Conservation (phyloP, 495 filamentous ascomycete genomes). For the Trichoderma virens region DNA sequence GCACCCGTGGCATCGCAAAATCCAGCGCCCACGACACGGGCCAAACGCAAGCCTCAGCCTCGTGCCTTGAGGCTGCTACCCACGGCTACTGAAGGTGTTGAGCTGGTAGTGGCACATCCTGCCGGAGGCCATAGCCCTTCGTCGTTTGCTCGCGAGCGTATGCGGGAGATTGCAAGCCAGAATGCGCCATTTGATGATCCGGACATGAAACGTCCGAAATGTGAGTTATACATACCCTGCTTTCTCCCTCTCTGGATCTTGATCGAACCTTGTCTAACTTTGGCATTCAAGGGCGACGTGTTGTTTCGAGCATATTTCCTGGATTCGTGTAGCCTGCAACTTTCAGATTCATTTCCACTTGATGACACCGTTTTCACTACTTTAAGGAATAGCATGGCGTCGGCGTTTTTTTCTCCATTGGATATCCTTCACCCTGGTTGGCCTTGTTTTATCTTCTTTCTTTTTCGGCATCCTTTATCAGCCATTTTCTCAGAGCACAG, state of each 20-base stretch:
- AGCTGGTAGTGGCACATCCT: neutral
- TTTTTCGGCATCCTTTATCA: neutral
- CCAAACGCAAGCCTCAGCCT: slow-evolving; percentile 9
- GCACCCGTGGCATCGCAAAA: neutral
- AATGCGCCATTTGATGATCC: slow-evolving; percentile 12
- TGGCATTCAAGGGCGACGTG: slow-evolving; percentile 5
- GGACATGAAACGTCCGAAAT: slow-evolving; percentile 6
- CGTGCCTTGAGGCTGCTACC: slow-evolving; percentile 5
- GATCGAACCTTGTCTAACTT: neutral
- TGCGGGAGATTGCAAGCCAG: slow-evolving; percentile 24
- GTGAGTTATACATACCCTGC: neutral
- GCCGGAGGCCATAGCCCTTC: slow-evolving; percentile 13
- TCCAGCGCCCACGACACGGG: neutral
- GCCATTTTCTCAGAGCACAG: neutral
- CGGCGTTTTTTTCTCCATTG: neutral
- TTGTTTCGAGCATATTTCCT: slow-evolving; percentile 9
- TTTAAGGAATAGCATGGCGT: slow-evolving; percentile 9
- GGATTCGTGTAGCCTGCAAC: slow-evolving; percentile 6
- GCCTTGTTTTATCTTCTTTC: neutral
- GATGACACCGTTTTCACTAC: neutral
- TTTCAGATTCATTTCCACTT: neutral
- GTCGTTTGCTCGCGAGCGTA: slow-evolving; percentile 19
- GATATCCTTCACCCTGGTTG: neutral
- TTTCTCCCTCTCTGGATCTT: neutral
- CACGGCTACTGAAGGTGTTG: neutral